Evolutionary conservation across 352 stramenopile genomes (phyloP).

Genomic region (Globisporangium cederbergense): DNA sequence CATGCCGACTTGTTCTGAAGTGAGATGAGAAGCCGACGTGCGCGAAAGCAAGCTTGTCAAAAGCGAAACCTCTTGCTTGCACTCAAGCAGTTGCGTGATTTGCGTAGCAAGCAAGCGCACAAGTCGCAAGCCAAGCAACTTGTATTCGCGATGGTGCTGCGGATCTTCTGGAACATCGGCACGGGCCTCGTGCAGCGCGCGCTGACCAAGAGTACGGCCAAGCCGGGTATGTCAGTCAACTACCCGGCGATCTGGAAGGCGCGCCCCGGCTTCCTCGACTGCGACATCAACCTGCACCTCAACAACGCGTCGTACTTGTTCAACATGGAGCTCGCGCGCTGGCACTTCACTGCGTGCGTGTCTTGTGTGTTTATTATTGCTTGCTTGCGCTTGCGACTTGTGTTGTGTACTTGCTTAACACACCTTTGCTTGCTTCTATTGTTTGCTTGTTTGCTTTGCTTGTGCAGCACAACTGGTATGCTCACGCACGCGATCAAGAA

Average conservation of each 20-base stretch:
- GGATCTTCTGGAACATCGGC: constrained; percentile 64
- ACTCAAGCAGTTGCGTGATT: not conserved
- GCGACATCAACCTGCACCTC: constrained; percentile 82
- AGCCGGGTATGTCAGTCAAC: constrained; percentile 51
- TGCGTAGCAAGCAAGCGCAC: not conserved
- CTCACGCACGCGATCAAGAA: constrained; percentile 61
- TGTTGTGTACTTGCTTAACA: not conserved
- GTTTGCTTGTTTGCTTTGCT: constrained; percentile 1
- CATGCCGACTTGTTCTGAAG: constrained; percentile 3
- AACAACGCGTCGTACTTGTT: constrained; percentile 86
- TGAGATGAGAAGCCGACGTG: constrained; percentile 1
- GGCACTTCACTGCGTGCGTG: constrained; percentile 72
- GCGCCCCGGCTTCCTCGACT: constrained; percentile 66
- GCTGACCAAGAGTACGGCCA: constrained; percentile 46
- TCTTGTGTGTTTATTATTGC: not conserved
- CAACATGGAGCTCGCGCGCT: constrained; percentile 83
- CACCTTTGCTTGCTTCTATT: not conserved
- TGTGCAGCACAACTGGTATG: constrained; percentile 39
- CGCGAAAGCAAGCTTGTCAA: not conserved
- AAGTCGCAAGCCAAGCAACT: not conserved
- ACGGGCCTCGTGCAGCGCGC: constrained; percentile 49
- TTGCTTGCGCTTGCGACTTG: not conserved
- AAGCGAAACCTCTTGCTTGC: not conserved
- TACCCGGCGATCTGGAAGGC: constrained; percentile 70
- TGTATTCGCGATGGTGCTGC: constrained; percentile 52